These are phyloP conservation scores for Ajuga reptans DNA, from an alignment of 305 asterid genomes.

Conservation along the genomic window DNA sequence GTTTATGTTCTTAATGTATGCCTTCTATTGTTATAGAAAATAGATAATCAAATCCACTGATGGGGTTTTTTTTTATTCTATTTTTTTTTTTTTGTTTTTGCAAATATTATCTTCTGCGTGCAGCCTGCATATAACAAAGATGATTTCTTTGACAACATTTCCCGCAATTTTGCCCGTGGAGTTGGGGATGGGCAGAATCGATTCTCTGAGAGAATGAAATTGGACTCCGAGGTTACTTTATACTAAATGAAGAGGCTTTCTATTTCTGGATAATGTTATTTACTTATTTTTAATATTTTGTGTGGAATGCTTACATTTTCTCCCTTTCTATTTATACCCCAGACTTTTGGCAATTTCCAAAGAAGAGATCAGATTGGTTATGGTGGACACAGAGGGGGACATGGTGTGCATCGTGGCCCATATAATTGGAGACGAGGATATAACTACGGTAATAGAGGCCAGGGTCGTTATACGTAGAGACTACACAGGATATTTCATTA, in stretches of 20 bases:
- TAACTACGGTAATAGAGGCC: constrained; percentile 41
- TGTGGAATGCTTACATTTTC: not conserved
- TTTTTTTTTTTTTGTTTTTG: no score
- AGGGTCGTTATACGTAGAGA: constrained; percentile 41
- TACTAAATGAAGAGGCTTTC: not conserved
- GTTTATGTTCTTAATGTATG: not conserved
- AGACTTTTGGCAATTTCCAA: constrained; percentile 56
- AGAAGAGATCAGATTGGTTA: constrained; percentile 38
- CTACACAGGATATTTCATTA: constrained; percentile 4
- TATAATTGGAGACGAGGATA: constrained; percentile 52
- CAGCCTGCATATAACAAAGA: constrained; percentile 84
- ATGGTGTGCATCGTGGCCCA: constrained; percentile 35
- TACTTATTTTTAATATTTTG: no score
- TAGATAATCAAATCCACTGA: not conserved
- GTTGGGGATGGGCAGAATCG: constrained; percentile 45
- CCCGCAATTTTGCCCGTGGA: constrained; percentile 50
- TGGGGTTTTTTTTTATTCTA: no score
- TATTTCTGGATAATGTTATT: not conserved
- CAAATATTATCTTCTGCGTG: constrained; percentile 14
- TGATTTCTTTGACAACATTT: constrained; percentile 71
- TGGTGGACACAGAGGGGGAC: constrained; percentile 43
- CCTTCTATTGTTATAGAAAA: not conserved
- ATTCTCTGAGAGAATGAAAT: constrained; percentile 41
- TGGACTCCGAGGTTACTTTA: constrained; percentile 48
- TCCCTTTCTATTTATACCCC: constrained; percentile 1